Base-by-base conservation (phyloP, 2,329 filamentous ascomycete genomes). In the Ophiocordyceps robertsii region DNA sequence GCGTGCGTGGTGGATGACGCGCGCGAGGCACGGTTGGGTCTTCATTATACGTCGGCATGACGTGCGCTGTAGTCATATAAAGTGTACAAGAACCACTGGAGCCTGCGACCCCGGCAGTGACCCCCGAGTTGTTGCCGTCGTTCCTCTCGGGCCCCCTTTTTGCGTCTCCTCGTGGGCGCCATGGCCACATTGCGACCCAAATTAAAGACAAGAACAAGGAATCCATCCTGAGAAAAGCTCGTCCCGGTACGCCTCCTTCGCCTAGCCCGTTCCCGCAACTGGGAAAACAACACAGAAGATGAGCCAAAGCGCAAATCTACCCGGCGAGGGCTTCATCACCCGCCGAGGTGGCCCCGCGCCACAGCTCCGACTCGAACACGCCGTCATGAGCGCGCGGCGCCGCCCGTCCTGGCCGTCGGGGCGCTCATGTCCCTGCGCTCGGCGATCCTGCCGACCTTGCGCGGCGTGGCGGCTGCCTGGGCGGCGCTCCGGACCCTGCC, bases 401-500 rank as follows among this genome's bases (percentile, higher is more conserved):
- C 33, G 17, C 13, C n/a, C 33, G 33, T 36, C 33, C 17, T 36
- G n/a, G 14, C 33, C 37, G 62, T 63, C 11, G 70, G 68, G 21
- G 68, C 69, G 54, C 71, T 74, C 50, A 69, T 61, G 36, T 72
- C 63, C 49, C 69, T 65, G 47, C 68, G 61, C 43, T 65, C 52
- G 35, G 51, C 61, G 24, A 69, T 74, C 46, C 69, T 56, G 68
- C 75, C 73, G 57, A 73, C 70, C 60, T 73, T 77, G 47, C 68
- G 65, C 8, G 57, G 53, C 17, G 80, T 82, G 46, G 71, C 65
- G 6, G 75, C 71, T 3, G 75, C 77, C 41, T 77, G 70, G 5
- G 78, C 77, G 44, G 82, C 74, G 57, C 80, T 85, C 50, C 77
- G 72, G 44, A 84, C 82, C 38, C 84, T 68, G 7, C 82, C 82